phyloP scores from a whole-genome alignment of 768 basidiomycete species.

The Suillus subaureus region DNA sequence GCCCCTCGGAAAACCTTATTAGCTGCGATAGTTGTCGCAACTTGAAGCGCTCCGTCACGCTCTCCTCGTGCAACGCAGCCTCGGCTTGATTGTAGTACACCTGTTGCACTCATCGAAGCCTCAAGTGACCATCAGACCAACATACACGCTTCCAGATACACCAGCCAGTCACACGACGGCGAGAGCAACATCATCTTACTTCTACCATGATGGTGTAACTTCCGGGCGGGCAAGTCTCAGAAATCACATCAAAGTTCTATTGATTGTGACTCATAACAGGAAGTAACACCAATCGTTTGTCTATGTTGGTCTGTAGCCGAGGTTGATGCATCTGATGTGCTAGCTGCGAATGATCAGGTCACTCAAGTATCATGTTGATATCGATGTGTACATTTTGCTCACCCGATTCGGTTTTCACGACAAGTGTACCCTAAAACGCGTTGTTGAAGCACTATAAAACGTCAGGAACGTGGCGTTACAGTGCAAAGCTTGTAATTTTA shows the following conservation, averaged over 20 bases:
- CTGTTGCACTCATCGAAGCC: not conserved
- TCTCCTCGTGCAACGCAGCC: not conserved
- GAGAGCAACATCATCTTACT: not conserved
- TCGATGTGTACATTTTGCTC: not conserved
- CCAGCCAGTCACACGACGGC: not conserved
- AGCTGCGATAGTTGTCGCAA: not conserved
- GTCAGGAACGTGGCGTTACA: conserved; percentile 2
- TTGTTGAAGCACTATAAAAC: not conserved
- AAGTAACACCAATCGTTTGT: not conserved
- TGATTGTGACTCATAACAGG: not conserved
- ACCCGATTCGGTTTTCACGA: not conserved
- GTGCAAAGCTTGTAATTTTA: not conserved
- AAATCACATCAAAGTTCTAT: not conserved
- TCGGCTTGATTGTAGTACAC: not conserved
- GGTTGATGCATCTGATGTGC: not conserved
- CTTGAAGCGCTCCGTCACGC: not conserved
- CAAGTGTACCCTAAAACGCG: conserved; percentile 1
- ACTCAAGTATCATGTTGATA: not conserved
- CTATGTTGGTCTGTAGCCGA: not conserved
- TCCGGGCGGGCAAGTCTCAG: not conserved
- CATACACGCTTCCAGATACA: not conserved
- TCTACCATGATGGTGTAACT: not conserved
- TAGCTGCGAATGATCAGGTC: not conserved
- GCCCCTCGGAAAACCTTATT: not conserved
- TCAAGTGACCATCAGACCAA: not conserved